A percentile compares a stretch with the other conserved stretches of the same genome.
phyloP scores from a whole-genome alignment of 163 green algal genomes.

The Chlorella variabilis region DNA sequence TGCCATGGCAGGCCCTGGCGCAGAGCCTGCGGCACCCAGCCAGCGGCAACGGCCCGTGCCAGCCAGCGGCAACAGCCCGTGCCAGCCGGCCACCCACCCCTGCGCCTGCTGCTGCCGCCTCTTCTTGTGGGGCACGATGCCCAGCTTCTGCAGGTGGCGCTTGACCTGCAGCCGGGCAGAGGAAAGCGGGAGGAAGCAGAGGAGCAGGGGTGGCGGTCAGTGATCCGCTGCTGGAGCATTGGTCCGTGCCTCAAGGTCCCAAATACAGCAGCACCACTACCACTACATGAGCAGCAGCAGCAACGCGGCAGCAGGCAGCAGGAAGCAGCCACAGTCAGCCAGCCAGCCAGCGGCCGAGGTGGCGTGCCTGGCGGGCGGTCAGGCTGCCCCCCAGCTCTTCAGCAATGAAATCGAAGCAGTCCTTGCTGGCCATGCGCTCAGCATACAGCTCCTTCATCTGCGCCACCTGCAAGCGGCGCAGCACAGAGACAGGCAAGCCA shows the following conservation, averaged over 20 bases:
- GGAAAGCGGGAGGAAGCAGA: too few relatives aligned
- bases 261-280: too few relatives aligned
- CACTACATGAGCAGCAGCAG: too few relatives aligned
- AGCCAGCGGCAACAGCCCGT: not conserved
- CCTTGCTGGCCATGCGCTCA: constrained; percentile 39
- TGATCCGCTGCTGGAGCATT: too few relatives aligned
- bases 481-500: too few relatives aligned
- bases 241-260: too few relatives aligned
- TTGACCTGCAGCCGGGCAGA: constrained; percentile 25
- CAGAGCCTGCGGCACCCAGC: not conserved
- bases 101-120: not conserved
- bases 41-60: not conserved
- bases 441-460: constrained; percentile 41
- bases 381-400: constrained; percentile 54
- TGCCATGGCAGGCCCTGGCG: too few relatives aligned
- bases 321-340: not conserved
- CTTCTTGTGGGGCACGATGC: not conserved
- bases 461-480: constrained; percentile 28
- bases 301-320: too few relatives aligned
- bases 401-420: constrained; percentile 54
- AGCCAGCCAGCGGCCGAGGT: not conserved
- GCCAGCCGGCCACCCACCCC: not conserved
- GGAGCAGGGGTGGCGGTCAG: too few relatives aligned
- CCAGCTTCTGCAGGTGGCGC: constrained; percentile 25
- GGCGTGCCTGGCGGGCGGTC: constrained; percentile 52